These are phyloP conservation scores for Fusarium cyanostomum DNA, from an alignment of 2,329 filamentous ascomycete species.

Conservation along the genomic window DNA sequence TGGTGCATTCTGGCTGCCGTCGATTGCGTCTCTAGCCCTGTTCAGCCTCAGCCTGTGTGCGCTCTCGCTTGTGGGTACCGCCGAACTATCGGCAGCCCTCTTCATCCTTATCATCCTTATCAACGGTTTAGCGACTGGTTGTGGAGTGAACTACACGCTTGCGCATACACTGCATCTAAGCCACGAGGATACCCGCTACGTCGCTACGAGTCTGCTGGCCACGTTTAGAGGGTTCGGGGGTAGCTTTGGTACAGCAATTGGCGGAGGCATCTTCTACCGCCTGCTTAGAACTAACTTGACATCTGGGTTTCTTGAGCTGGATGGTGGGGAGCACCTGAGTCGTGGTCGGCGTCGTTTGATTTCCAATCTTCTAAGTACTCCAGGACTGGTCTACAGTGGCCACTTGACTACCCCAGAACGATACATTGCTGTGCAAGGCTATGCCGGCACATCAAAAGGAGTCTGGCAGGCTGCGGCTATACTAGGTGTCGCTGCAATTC, in stretches of 20 bases:
- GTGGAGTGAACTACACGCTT: constrained; percentile 81
- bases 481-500: constrained; percentile 54
- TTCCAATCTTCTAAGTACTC: constrained; percentile 59
- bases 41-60: constrained; percentile 69
- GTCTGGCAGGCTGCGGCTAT: constrained; percentile 60
- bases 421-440: constrained; percentile 57
- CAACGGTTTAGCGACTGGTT: constrained; percentile 78
- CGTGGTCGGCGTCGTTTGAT: constrained; percentile 53
- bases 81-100: constrained; percentile 57
- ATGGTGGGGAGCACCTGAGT: constrained; percentile 49
- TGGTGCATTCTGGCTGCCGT: constrained; percentile 77
- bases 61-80: constrained; percentile 64
- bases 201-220: constrained; percentile 77
- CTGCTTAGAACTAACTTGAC: constrained; percentile 65
- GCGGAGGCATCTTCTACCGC: constrained; percentile 78
- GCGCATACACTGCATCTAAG: constrained; percentile 82
- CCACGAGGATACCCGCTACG: constrained; percentile 71
- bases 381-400: constrained; percentile 58
- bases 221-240: constrained; percentile 86
- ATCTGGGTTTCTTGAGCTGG: constrained; percentile 63
- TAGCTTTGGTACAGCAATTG: constrained; percentile 81
- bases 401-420: constrained; percentile 54
- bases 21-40: constrained; percentile 66
- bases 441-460: constrained; percentile 55
- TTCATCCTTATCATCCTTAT: constrained; percentile 71